Base-by-base conservation (phyloP, 805 yeast genomes). In the Yarrowia yakushimensis region DNA sequence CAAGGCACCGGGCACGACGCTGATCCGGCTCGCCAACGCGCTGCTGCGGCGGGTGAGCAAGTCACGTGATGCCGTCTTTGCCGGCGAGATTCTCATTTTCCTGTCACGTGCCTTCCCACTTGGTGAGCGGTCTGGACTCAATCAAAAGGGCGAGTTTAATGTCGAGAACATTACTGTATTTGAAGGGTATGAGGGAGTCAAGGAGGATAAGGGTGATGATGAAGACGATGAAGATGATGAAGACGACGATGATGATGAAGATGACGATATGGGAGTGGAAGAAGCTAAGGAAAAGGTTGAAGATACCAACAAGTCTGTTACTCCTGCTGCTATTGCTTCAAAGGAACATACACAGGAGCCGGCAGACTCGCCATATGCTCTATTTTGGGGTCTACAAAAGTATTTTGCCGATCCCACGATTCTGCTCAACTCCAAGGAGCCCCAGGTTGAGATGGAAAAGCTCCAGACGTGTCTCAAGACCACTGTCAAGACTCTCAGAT, bases 81-180 rank as follows among this genome's bases (percentile, higher is more conserved):
- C 76, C 4, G 77, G 78, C 5, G 64, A 69, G 55, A 69, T 74
- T 33, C 69, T 73, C 34, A 69, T 70, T 43, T 74, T 69, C 31
- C 67, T 74, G 25, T 73, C 76, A 9, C 60, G 69, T 12, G 77
- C 75, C 3, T 74, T 74, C 59, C 75, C 77, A 1, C 62, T 74
- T 20, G 64, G 66, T 45, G 77, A 74, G 48, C 69, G 71, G 41
- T 70, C 74, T n/a, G 77, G 77, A 8, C 66, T 74, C 15, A 74
- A 74, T 54, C 69, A 71, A 15, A 68, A 72, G 17, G 78, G 77
- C 1, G 70, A 69, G 10, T 74, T 69, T 65, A 69, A 74, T 62
- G 64, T 65, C 0, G 77, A 70, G 25, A 75, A 74, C 64, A 64
- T 66, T 13, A 74, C 75, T 7, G 34, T 62, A 22, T 70, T 65